Evolutionary conservation across 2,329 filamentous ascomycete species (phyloP).

Genomic region (Penicillium sp.): DNA sequence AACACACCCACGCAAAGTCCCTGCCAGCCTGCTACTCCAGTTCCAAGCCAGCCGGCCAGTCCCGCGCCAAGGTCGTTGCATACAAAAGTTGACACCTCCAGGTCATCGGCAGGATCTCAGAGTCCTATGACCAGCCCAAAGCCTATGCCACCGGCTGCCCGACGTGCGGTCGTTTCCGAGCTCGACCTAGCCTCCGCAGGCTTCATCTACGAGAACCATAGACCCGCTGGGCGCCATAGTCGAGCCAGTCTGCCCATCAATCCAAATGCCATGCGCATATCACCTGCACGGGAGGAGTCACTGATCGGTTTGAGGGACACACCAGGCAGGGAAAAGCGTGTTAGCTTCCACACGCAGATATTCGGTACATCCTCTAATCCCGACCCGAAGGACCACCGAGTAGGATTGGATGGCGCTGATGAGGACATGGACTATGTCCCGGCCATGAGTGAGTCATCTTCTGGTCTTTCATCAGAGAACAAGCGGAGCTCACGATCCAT

Average conservation of each 20-base stretch:
- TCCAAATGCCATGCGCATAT: conserved; percentile 1
- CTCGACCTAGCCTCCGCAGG: conserved; percentile 7
- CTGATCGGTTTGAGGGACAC: background rate
- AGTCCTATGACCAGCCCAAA: background rate
- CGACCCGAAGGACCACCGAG: background rate
- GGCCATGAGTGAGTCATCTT: background rate
- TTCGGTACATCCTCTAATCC: conserved; percentile 10
- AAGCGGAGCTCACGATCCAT: conserved; percentile 11
- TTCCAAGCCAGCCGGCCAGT: conserved; percentile 17
- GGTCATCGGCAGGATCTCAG: conserved; percentile 2
- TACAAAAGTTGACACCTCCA: background rate
- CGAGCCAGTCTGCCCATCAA: conserved; percentile 6
- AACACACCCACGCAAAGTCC: conserved; percentile 35
- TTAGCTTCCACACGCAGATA: conserved; percentile 18
- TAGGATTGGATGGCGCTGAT: background rate
- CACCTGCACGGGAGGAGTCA: conserved; percentile 3
- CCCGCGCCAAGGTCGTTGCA: background rate
- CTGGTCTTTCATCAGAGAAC: conserved; percentile 9
- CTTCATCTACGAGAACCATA: conserved; percentile 9
- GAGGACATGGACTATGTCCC: conserved; percentile 2
- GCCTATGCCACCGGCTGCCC: conserved; percentile 4
- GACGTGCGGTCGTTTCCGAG: background rate
- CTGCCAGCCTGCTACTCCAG: conserved; percentile 24
- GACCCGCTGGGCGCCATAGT: conserved; percentile 2
- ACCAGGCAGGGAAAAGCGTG: conserved; percentile 11